Conservation (phyloP, 495 filamentous ascomycete species). For the Cercophora sp. region DNA sequence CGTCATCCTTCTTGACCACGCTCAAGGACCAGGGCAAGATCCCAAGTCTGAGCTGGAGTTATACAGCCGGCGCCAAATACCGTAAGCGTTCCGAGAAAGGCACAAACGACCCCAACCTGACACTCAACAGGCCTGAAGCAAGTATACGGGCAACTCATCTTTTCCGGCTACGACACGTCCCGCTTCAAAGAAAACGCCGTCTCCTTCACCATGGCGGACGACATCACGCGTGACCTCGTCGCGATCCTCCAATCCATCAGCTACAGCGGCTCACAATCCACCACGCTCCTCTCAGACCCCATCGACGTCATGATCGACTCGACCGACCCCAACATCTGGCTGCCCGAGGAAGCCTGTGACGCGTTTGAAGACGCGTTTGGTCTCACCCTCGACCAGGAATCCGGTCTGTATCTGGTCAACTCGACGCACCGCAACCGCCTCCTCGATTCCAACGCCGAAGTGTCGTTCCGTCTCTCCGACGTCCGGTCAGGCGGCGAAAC, state of each 20-base stretch:
- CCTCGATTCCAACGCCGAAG: conserved; percentile 42
- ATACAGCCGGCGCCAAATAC: conserved; percentile 55
- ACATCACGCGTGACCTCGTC: conserved; percentile 47
- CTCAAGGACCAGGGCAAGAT: conserved; percentile 45
- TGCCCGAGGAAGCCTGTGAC: conserved; percentile 49
- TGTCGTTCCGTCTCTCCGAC: conserved; percentile 50
- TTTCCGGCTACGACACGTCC: conserved; percentile 55
- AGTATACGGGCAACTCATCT: conserved; percentile 50
- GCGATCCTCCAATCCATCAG: conserved; percentile 47
- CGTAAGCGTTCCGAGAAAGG: conserved; percentile 26
- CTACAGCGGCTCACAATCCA: conserved; percentile 28
- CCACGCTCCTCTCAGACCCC: conserved; percentile 30
- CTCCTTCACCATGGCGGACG: conserved; percentile 45
- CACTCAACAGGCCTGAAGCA: conserved; percentile 41
- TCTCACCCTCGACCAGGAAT: conserved; percentile 41
- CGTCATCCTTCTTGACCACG: conserved; percentile 46
- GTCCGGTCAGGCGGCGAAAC: conserved; percentile 35
- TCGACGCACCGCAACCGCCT: conserved; percentile 39
- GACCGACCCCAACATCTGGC: conserved; percentile 51
- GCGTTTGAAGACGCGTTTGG: conserved; percentile 52
- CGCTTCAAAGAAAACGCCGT: conserved; percentile 47
- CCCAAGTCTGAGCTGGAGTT: conserved; percentile 51
- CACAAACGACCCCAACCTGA: too few relatives aligned
- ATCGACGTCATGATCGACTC: conserved; percentile 50
- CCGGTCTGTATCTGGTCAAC: conserved; percentile 49